These are phyloP conservation scores for Eucalyptus sideroxylon DNA, from an alignment of 345 rosid genomes.

Conservation along the genomic window DNA sequence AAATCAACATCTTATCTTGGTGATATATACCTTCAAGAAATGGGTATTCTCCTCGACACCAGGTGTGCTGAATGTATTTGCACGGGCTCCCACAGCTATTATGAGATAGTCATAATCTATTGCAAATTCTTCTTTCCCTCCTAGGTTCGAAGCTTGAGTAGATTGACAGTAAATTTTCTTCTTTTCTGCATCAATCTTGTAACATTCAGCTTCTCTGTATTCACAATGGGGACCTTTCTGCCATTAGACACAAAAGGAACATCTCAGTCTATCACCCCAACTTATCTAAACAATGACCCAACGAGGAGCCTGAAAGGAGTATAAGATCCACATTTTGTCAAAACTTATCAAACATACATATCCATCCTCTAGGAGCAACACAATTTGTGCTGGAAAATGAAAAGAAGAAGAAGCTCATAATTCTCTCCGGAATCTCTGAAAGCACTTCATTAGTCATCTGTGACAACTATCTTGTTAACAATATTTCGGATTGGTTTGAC, in stretches of 20 bases:
- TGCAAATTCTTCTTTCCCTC: slow-evolving; percentile 38
- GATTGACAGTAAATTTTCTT: slow-evolving; percentile 46
- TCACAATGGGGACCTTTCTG: slow-evolving; percentile 41
- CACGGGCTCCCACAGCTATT: slow-evolving; percentile 55
- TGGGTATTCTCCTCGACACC: slow-evolving; percentile 64
- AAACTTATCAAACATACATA: neutral
- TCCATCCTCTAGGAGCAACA: neutral
- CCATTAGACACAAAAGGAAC: neutral
- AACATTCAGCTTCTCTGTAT: slow-evolving; percentile 68
- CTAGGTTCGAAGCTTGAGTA: slow-evolving; percentile 13
- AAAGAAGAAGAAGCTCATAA: neutral
- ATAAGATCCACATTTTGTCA: neutral
- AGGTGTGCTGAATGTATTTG: slow-evolving; percentile 77
- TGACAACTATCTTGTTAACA: slow-evolving; percentile 29
- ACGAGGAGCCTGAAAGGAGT: neutral
- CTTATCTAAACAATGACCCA: neutral
- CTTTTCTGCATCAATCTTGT: slow-evolving; percentile 40
- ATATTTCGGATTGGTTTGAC: slow-evolving; percentile 66
- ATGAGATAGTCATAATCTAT: slow-evolving; percentile 65
- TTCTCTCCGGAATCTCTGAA: neutral
- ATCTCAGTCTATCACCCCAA: neutral
- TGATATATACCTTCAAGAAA: slow-evolving; percentile 41
- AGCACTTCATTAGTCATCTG: neutral
- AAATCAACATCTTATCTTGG: neutral
- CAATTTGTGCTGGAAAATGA: neutral